Base-by-base conservation (phyloP, 2,329 filamentous ascomycete genomes). In the Knufia petricola region DNA sequence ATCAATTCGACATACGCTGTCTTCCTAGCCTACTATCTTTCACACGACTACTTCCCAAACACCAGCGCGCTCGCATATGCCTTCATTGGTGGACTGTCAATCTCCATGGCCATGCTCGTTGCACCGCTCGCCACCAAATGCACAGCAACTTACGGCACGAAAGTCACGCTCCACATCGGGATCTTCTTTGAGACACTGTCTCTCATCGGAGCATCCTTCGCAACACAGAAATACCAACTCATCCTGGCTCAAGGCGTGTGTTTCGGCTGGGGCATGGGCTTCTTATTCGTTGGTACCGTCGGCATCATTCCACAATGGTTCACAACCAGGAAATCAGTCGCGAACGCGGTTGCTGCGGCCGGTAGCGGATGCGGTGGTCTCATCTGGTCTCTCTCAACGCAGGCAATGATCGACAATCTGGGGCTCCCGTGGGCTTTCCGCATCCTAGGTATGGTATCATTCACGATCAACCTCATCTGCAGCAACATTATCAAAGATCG, bases 221-320 rank as follows among this genome's bases (percentile, higher is more conserved):
- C 76, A 10, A 69, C 56, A 1, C 56, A 71, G 23, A 76, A 77
- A 55, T 81, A 77, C 76, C 77, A 81, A 21, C 66, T 82, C 7
- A 78, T 79, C 52, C 68, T 81, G 1, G 70, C 68, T 34, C 78
- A 82, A 55, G 78, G 78, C 2, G 64, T 81, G 8, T 79, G 76
- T 55, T 81, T 81, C 56, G 78, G 78, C 12, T 71, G 72, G 59
- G 78, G 78, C 0, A 78, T 81, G 73, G 78, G 78, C 0, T 80
- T 81, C 52, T 64, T 79, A 1, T 81, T 79, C 57, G 76, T 78
- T 2, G 76, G 72, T 4, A 71, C 66, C 20, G 74, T 81, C 37
- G 64, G 66, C 1, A 76, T 82, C 39, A 66, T 74, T 0, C 72
- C 79, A 2, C 79, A 82, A 52, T 83, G 79, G 78, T 84, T 84